A percentile compares a stretch with the other conserved stretches of the same genome.
Conservation (phyloP, 75 land plant species). For the Isoetes taiwanensis region DNA sequence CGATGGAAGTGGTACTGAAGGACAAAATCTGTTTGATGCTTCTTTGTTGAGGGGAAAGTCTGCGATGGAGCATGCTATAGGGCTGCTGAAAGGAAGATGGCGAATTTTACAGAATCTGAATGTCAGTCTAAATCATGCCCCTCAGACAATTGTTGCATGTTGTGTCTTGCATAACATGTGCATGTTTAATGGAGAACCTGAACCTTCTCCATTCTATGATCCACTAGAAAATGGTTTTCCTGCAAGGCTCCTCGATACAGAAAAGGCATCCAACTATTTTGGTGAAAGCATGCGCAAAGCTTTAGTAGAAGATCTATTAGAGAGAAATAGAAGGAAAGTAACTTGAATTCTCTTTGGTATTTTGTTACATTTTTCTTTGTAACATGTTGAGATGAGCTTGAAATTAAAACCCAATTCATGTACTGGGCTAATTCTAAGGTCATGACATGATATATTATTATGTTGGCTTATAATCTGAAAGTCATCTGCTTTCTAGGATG, state of each 20-base stretch:
- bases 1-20: conserved; percentile 17
- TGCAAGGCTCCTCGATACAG: conserved; percentile 39
- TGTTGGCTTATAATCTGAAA: too few relatives aligned
- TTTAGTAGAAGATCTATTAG: conserved; percentile 37
- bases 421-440: too few relatives aligned
- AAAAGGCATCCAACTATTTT: conserved; percentile 33
- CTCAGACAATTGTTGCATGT: conserved; percentile 60
- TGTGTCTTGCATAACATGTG: conserved; percentile 62
- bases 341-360: too few relatives aligned
- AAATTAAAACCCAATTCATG: too few relatives aligned
- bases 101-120: conserved; percentile 52
- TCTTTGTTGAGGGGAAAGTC: conserved; percentile 36
- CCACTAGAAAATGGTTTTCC: conserved; percentile 34
- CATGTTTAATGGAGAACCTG: conserved; percentile 55
- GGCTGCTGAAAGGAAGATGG: conserved; percentile 58
- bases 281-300: conserved; percentile 47
- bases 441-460: too few relatives aligned
- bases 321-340: too few relatives aligned
- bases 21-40: conserved; percentile 39
- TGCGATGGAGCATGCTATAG: conserved; percentile 43
- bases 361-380: too few relatives aligned
- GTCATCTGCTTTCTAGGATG: too few relatives aligned
- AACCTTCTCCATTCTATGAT: conserved; percentile 38
- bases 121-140: conserved; percentile 48
- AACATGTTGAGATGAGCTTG: too few relatives aligned